A percentile compares a stretch with the other conserved stretches of the same genome.
Evolutionary conservation across 1,284 basidiomycete genomes (phyloP).

Genomic region (Trametes polyzona): DNA sequence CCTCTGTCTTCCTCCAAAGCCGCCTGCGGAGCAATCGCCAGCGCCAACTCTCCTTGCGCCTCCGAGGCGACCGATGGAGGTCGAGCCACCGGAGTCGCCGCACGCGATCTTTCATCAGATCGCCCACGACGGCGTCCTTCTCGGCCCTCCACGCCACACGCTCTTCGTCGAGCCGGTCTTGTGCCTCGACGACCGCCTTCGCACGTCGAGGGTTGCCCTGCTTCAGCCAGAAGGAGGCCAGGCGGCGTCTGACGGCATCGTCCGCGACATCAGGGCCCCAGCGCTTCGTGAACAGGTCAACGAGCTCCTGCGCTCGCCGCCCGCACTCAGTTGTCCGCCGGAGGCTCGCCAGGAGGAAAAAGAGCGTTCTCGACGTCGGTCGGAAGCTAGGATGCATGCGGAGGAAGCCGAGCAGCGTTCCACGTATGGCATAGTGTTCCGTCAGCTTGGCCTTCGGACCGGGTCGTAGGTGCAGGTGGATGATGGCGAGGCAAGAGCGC

Average conservation of each 20-base stretch:
- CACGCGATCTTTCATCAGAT: constrained; percentile 7
- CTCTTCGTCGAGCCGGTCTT: constrained; percentile 29
- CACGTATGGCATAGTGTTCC: constrained; percentile 40
- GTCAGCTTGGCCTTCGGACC: constrained; percentile 18
- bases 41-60: constrained; percentile 22
- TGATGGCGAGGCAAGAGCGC: constrained; percentile 34
- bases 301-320: constrained; percentile 50
- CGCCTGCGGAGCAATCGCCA: constrained; percentile 28
- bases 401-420: constrained; percentile 46
- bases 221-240: constrained; percentile 60
- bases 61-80: constrained; percentile 10
- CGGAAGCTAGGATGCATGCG: constrained; percentile 49
- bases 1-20: constrained; percentile 18
- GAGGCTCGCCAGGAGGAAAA: constrained; percentile 58
- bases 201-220: constrained; percentile 61
- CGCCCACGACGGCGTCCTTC: constrained; percentile 32
- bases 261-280: constrained; percentile 63
- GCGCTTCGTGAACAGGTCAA: constrained; percentile 48
- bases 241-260: constrained; percentile 57
- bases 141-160: constrained; percentile 31
- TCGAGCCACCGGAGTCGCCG: constrained; percentile 19
- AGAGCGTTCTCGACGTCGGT: constrained; percentile 67
- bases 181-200: constrained; percentile 21
- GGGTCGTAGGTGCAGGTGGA: constrained; percentile 38
- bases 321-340: constrained; percentile 51